These are phyloP conservation scores for Pythium pyrilobum DNA, from an alignment of 352 stramenopile genomes.

Conservation along the genomic window DNA sequence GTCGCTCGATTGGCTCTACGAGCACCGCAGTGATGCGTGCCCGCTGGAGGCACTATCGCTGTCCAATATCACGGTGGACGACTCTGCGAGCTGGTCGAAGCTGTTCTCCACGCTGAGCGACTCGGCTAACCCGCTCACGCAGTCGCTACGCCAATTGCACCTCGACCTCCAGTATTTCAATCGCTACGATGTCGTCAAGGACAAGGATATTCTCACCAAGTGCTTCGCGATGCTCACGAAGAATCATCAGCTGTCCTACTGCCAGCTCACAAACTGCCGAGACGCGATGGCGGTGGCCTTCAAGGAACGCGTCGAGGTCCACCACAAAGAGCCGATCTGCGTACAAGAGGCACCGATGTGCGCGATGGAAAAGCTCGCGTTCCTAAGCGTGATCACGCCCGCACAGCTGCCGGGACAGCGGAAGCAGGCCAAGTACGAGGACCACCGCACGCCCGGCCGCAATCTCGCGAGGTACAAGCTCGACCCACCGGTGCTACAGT, in stretches of 20 bases:
- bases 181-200: too few species aligned
- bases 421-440: neutral
- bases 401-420: neutral
- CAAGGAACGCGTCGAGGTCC: conserved; percentile 1
- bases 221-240: conserved; percentile 1
- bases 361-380: neutral
- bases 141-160: conserved; percentile 1
- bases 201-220: neutral
- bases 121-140: neutral
- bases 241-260: conserved; percentile 3
- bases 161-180: neutral
- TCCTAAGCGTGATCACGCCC: conserved; percentile 2
- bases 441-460: neutral
- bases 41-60: conserved; percentile 2
- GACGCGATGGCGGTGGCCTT: neutral
- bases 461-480: neutral
- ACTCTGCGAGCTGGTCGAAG: neutral
- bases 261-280: neutral
- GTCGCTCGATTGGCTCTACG: neutral
- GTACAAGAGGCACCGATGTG: neutral
- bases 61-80: too few species aligned
- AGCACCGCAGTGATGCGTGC: neutral
- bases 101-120: conserved; percentile 1
- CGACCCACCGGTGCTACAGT: neutral
- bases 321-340: conserved; percentile 6